phyloP scores from a whole-genome alignment of 306 rosid genomes.

The Castanospermum australe region DNA sequence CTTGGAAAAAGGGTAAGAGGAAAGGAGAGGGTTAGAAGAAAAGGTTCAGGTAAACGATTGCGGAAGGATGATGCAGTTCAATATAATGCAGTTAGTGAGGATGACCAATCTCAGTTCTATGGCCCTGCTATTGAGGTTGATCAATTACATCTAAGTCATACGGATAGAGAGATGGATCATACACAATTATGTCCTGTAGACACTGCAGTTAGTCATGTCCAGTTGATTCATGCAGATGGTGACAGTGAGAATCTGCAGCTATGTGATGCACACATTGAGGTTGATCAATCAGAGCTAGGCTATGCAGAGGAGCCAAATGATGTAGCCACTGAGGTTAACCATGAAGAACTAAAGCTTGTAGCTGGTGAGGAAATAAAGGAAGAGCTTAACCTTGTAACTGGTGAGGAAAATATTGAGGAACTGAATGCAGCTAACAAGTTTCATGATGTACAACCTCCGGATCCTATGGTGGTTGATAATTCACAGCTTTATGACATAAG shows the following conservation, averaged over 20 bases:
- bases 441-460: conserved; percentile 29
- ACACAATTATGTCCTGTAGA: conserved; percentile 54
- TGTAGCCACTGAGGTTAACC: conserved; percentile 38
- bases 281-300: conserved; percentile 57
- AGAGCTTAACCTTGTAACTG: conserved; percentile 47
- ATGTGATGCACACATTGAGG: conserved; percentile 55
- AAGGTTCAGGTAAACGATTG: conserved; percentile 65
- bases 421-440: conserved; percentile 38
- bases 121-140: conserved; percentile 61
- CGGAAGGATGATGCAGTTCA: conserved; percentile 74
- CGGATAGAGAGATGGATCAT: conserved; percentile 57
- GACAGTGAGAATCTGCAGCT: conserved; percentile 53
- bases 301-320: conserved; percentile 45
- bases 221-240: conserved; percentile 51
- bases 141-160: conserved; percentile 50
- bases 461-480: conserved; percentile 32
- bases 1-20: conserved; percentile 86
- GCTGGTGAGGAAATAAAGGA: conserved; percentile 57
- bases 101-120: conserved; percentile 73
- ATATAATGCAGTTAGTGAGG: conserved; percentile 64
- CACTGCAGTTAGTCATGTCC: conserved; percentile 46
- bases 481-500: conserved; percentile 31
- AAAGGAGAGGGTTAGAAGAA: conserved; percentile 96
- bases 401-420: conserved; percentile 45
- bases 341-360: conserved; percentile 49